Evolutionary conservation across 768 basidiomycete genomes (phyloP).

Genomic region (Chalciporus chontae): DNA sequence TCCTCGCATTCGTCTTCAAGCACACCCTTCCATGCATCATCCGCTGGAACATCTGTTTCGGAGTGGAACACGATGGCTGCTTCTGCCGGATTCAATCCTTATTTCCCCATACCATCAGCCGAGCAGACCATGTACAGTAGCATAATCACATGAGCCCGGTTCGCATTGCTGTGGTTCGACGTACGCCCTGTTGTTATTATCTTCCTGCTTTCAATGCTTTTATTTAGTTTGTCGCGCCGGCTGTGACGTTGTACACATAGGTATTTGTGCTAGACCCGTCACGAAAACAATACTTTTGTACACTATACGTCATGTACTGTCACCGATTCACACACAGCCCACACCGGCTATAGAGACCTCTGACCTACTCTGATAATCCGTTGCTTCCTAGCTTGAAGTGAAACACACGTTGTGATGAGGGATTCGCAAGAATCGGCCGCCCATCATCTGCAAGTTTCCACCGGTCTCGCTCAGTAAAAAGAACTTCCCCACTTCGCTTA

Average conservation of each 20-base stretch:
- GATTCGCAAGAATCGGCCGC: constrained; percentile 35
- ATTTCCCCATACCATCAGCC: constrained; percentile 58
- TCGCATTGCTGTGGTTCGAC: not conserved
- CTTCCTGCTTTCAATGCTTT: constrained; percentile 9
- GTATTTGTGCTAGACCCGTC: constrained; percentile 28
- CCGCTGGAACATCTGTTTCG: constrained; percentile 49
- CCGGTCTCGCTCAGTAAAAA: constrained; percentile 71
- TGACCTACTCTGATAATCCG: constrained; percentile 15
- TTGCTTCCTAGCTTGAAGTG: constrained; percentile 38
- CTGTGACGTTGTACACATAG: constrained; percentile 27
- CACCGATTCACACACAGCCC: constrained; percentile 14
- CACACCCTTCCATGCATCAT: constrained; percentile 39
- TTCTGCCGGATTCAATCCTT: constrained; percentile 59
- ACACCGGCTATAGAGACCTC: constrained; percentile 13
- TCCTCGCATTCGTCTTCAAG: constrained; percentile 44
- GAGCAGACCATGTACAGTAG: constrained; percentile 56
- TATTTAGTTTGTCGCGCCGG: constrained; percentile 33
- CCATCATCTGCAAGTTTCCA: constrained; percentile 49
- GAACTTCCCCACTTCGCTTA: constrained; percentile 51
- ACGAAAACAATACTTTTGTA: constrained; percentile 25
- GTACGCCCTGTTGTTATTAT: not conserved
- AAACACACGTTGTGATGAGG: constrained; percentile 47
- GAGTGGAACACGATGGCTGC: constrained; percentile 56
- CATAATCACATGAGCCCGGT: constrained; percentile 46
- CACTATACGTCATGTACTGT: constrained; percentile 33